A percentile compares a stretch with the other conserved stretches of the same genome.
Evolutionary conservation across 2,329 filamentous ascomycete species (phyloP).

Genomic region (Diaporthe destruens): DNA sequence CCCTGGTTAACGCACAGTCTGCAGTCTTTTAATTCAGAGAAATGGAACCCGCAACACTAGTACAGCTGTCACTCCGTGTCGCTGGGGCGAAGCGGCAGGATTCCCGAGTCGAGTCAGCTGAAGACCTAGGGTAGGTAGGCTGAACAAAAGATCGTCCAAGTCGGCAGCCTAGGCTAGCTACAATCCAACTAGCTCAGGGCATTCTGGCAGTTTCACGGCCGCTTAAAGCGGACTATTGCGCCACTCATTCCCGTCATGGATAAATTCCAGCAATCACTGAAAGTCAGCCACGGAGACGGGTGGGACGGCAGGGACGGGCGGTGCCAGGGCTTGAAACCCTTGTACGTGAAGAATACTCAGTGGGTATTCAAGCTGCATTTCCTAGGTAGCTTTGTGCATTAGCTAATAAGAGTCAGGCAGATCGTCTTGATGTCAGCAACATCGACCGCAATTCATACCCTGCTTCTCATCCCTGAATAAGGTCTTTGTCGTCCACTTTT

Average conservation of each 20-base stretch:
- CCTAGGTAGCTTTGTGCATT: no score
- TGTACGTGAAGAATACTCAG: background rate
- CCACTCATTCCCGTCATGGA: background rate
- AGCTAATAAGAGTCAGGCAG: background rate
- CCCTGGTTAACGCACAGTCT: background rate
- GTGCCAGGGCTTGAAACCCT: no score
- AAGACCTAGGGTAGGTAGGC: background rate
- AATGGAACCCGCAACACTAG: no score
- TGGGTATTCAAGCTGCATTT: background rate
- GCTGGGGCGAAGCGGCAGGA: background rate
- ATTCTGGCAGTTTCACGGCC: background rate
- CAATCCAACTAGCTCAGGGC: background rate
- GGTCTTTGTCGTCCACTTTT: background rate
- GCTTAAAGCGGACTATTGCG: background rate
- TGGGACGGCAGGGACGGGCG: background rate
- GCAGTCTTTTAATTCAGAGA: background rate
- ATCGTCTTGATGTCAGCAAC: no score
- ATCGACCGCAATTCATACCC: background rate
- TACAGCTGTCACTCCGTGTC: background rate
- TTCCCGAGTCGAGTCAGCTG: background rate
- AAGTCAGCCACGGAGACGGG: no score
- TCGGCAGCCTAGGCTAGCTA: slow-evolving; percentile 5
- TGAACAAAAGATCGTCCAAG: slow-evolving; percentile 9
- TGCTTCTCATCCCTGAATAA: background rate
- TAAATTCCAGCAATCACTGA: background rate